Conservation (phyloP, 371 early-diverging fungal genomes). For the Mortierella sp. region DNA sequence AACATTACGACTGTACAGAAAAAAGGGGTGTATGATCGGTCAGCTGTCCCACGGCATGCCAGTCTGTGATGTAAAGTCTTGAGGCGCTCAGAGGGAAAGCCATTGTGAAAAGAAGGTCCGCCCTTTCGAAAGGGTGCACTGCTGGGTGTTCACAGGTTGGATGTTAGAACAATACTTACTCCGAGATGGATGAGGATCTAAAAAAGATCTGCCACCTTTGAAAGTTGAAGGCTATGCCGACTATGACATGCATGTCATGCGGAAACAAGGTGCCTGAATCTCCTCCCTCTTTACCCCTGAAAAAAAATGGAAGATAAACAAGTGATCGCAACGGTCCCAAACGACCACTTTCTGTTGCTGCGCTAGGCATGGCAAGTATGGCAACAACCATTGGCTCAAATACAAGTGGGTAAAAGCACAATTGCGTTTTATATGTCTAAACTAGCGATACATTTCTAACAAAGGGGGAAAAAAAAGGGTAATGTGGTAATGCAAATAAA, state of each 20-base stretch:
- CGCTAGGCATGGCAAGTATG: slow-evolving; percentile 2
- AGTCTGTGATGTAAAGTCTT: not conserved
- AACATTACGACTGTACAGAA: not conserved
- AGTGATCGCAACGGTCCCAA: not conserved
- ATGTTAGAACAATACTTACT: not conserved
- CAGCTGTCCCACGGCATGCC: not conserved
- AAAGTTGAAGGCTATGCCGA: not conserved
- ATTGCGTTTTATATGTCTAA: not conserved
- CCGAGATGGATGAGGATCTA: not conserved
- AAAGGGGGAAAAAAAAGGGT: not conserved
- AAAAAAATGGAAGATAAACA: not conserved
- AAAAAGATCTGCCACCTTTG: not conserved
- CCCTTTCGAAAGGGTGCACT: not conserved
- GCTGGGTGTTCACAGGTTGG: not conserved
- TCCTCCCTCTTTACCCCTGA: not conserved
- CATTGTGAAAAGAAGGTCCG: not conserved
- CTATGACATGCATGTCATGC: not conserved
- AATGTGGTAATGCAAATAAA: not conserved
- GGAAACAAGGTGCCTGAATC: not conserved
- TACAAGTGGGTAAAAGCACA: not conserved
- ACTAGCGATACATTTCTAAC: slow-evolving; percentile 3
- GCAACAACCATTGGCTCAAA: not conserved
- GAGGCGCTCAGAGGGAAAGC: not conserved
- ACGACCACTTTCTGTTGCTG: not conserved
- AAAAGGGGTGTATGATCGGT: not conserved